These are phyloP conservation scores for Potentilla sterilis DNA, from an alignment of 306 rosid species.

Conservation along the genomic window DNA sequence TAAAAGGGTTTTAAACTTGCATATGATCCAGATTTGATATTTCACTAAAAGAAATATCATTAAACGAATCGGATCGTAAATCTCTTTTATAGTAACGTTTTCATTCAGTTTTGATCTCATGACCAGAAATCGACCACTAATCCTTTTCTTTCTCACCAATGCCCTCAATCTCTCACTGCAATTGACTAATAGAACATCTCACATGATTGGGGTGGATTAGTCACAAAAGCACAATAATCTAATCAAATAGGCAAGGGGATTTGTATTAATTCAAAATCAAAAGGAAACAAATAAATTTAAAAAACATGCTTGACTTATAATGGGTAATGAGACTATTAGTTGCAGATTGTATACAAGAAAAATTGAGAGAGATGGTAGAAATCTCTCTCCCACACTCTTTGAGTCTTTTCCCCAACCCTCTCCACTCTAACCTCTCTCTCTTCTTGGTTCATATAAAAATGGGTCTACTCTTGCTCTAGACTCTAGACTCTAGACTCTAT, in stretches of 20 bases:
- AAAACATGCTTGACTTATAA: not conserved
- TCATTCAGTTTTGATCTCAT: not conserved
- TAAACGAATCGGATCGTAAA: not conserved
- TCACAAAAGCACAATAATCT: not conserved
- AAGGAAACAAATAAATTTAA: not conserved
- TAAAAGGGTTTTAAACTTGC: not conserved
- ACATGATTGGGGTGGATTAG: constrained; percentile 7
- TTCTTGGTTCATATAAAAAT: constrained; percentile 12
- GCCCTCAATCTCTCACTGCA: not conserved
- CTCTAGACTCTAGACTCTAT: constrained; percentile 4
- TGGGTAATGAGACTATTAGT: not conserved
- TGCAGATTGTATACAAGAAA: not conserved
- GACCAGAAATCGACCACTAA: rapidly evolving
- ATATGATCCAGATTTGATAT: not conserved
- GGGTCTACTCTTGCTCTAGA: not conserved
- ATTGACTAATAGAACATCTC: not conserved
- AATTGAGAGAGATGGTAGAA: not conserved
- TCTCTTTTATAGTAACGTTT: rapidly evolving
- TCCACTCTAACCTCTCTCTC: not conserved
- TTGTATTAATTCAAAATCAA: not conserved
- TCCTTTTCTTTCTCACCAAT: not conserved
- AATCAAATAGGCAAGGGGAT: not conserved
- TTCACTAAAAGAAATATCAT: not conserved
- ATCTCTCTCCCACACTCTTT: constrained; percentile 1
- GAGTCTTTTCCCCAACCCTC: not conserved